A percentile compares a stretch with the other conserved stretches of the same genome.
Evolutionary conservation across 1,284 basidiomycete genomes (phyloP).

Genomic region (Cutaneotrichosporon spelunceum): DNA sequence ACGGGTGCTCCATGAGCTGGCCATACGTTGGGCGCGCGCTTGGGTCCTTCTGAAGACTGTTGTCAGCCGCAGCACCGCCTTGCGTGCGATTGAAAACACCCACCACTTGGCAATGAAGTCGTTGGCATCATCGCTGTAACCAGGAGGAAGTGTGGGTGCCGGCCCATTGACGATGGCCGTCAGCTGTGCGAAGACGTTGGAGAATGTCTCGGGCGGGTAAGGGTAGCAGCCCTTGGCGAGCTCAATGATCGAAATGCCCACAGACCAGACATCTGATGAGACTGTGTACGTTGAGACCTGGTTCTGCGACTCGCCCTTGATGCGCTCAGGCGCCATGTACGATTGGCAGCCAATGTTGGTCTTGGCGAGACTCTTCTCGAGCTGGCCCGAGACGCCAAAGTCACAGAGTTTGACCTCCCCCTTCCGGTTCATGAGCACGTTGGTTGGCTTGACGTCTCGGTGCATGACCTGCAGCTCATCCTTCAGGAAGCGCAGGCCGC

Average conservation of each 20-base stretch:
- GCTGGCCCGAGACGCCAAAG: conserved; percentile 95
- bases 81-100: conserved; percentile 30
- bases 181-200: conserved; percentile 93
- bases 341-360: conserved; percentile 98
- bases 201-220: conserved; percentile 97
- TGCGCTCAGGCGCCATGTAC: conserved; percentile 99
- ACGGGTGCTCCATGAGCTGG: conserved; percentile 74
- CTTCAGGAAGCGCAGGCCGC: conserved; percentile 92
- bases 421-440: conserved; percentile 83
- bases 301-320: conserved; percentile 87
- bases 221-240: conserved; percentile 89
- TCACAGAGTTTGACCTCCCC: conserved; percentile 95
- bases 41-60: conserved; percentile 73
- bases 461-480: conserved; percentile 97
- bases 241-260: conserved; percentile 94
- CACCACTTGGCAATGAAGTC: conserved; percentile 57
- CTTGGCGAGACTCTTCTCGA: conserved; percentile 93
- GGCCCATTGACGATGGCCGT: conserved; percentile 95
- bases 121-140: conserved; percentile 51
- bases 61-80: conserved; percentile 1
- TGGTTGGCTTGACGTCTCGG: conserved; percentile 91
- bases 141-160: conserved; percentile 73
- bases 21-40: conserved; percentile 76
- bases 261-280: conserved; percentile 95
- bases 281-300: conserved; percentile 88